Evolutionary conservation across 805 yeast genomes (phyloP).

Genomic region (Wickerhamia fluorescens): DNA sequence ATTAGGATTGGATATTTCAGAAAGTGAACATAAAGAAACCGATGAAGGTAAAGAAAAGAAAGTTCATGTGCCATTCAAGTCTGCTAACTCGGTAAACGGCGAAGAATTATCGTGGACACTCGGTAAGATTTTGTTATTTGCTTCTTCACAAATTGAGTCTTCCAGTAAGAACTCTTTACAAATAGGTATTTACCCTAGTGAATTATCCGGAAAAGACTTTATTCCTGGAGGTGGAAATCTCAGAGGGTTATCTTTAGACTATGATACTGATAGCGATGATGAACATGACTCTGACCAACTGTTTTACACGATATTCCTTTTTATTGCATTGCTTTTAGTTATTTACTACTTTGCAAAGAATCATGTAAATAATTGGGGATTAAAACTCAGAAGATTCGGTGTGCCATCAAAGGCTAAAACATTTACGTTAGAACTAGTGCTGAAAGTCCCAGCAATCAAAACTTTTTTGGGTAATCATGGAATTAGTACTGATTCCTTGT

Average conservation of each 20-base stretch:
- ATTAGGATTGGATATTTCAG: constrained; percentile 42
- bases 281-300: constrained; percentile 1
- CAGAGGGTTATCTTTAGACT: constrained; percentile 5
- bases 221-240: constrained; percentile 22
- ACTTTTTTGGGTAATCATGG: constrained; percentile 9
- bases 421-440: constrained; percentile 6
- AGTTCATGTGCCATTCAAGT: constrained; percentile 61
- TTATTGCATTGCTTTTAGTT: constrained; percentile 12
- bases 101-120: constrained; percentile 92
- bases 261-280: constrained; percentile 14
- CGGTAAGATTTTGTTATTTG: constrained; percentile 79
- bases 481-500: too few relatives aligned
- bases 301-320: constrained; percentile 9
- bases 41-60: constrained; percentile 17
- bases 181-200: constrained; percentile 38
- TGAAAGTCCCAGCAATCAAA: constrained; percentile 17
- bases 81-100: constrained; percentile 74
- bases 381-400: not conserved
- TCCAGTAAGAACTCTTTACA: constrained; percentile 7
- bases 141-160: constrained; percentile 55
- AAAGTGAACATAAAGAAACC: constrained; percentile 7
- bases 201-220: constrained; percentile 23
- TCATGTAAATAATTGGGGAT: not conserved
- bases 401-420: constrained; percentile 3
- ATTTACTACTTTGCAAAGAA: constrained; percentile 12